These are phyloP conservation scores for Fusarium sp. DNA, from an alignment of 2,329 filamentous ascomycete genomes.

Conservation along the genomic window DNA sequence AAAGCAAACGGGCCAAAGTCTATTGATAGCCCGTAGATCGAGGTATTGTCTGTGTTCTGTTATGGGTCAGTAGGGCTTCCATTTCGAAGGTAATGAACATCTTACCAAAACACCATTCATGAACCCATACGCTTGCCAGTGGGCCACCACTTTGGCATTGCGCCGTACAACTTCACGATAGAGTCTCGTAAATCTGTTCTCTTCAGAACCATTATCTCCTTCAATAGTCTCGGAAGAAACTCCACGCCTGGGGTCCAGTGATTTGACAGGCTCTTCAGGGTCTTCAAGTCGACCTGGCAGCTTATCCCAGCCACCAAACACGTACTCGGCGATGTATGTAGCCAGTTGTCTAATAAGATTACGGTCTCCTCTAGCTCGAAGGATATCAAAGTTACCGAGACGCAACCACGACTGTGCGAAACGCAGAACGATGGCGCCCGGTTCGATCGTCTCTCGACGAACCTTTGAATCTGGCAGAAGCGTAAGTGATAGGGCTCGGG, in stretches of 20 bases:
- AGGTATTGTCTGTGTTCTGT: conserved; percentile 94
- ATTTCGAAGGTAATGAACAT: background rate
- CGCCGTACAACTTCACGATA: conserved; percentile 88
- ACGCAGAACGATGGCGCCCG: conserved; percentile 89
- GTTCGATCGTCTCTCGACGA: conserved; percentile 81
- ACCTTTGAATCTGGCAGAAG: conserved; percentile 78
- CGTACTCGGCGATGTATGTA: conserved; percentile 86
- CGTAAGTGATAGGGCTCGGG: conserved; percentile 84
- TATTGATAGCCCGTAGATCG: conserved; percentile 85
- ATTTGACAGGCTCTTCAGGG: conserved; percentile 58
- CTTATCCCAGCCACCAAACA: conserved; percentile 88
- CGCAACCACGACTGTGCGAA: conserved; percentile 93
- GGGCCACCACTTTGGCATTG: conserved; percentile 87
- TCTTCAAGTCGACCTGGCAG: conserved; percentile 70
- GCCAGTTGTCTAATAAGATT: conserved; percentile 76
- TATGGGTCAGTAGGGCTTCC: conserved; percentile 30
- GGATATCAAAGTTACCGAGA: conserved; percentile 95
- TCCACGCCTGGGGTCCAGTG: conserved; percentile 57
- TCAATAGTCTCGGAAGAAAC: conserved; percentile 68
- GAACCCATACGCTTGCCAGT: conserved; percentile 99
- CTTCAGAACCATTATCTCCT: conserved; percentile 72
- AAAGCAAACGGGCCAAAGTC: conserved; percentile 98
- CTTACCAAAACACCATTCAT: conserved; percentile 88
- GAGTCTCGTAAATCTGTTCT: conserved; percentile 87
- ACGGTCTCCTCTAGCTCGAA: conserved; percentile 82